Conservation (phyloP, 148 eudicot species). For the Heliosperma pusillum region DNA sequence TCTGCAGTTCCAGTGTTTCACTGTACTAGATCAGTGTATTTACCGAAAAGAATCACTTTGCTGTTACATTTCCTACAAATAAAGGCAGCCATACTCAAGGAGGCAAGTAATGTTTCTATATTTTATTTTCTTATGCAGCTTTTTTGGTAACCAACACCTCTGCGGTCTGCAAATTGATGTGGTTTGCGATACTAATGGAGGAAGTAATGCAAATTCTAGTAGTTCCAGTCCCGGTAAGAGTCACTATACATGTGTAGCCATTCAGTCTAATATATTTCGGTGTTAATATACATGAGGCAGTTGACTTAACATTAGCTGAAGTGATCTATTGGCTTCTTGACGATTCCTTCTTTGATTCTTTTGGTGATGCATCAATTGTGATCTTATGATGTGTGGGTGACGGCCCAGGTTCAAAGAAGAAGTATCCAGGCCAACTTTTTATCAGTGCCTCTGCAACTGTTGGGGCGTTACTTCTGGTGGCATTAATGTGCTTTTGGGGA, state of each 20-base stretch:
- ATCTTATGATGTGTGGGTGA: conserved; percentile 30
- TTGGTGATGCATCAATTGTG: conserved; percentile 4
- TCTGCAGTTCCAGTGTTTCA: neutral
- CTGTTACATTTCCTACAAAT: neutral
- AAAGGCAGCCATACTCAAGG: neutral
- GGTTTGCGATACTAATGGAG: conserved; percentile 53
- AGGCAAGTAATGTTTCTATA: neutral
- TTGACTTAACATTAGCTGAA: neutral
- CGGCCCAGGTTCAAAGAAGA: conserved; percentile 49
- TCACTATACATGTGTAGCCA: neutral
- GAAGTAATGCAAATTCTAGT: conserved; percentile 34
- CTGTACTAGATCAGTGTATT: neutral
- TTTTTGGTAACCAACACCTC: conserved; percentile 72
- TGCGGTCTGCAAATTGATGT: conserved; percentile 70
- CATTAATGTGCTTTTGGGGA: conserved; percentile 99
- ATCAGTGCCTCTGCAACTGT: conserved; percentile 92
- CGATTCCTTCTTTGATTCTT: neutral
- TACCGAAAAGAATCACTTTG: neutral
- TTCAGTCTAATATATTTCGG: neutral
- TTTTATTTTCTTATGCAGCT: conserved; percentile 40
- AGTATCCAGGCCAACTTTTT: conserved; percentile 73
- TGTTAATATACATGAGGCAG: neutral
- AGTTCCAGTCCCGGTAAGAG: conserved; percentile 53
- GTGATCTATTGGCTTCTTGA: neutral
- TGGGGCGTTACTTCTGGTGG: conserved; percentile 90